Base-by-base conservation (phyloP, 192 early-diverging fungal species). In the Gigaspora rosea region DNA sequence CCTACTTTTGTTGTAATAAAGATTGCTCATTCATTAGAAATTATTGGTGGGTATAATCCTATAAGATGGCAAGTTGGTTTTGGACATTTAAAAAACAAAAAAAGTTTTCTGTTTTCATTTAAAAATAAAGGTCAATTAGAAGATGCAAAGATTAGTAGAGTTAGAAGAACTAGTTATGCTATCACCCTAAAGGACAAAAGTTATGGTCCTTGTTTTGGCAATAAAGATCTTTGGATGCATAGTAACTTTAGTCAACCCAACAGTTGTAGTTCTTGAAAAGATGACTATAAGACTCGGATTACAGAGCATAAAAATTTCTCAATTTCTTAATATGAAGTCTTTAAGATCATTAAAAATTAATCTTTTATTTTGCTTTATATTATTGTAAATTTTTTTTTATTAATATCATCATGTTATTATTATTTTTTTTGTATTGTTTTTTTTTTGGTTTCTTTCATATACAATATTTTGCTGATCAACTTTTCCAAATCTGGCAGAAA, bases 1-100 rank as follows among this genome's bases (percentile, higher is more conserved):
- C 7, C 73, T 32, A 75, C 73, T 33, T 51, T 75, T 7, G 41
- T 63, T 75, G 32, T 75, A 58, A 54, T 63, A 9, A 51, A 27
- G 41, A 54, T 64, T 64, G 33, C 16, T 20, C 11, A 11, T 61
- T 57, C 41, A 7, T 12, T 33, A 32, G 52, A 33, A 27, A 49
- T 75, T 50, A 35, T 75, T 61, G 73, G 73, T 49, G 73, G 73
- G 13, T 75, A 52, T 75, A 75, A 75, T 75, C 73, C 73, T 33
- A 16, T 63, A 27, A 64, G 16, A 22, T 75, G 73, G 73, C 10
- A 75, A 73, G 22, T n/a, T 47, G 49, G 49, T 15, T 27, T 9
- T 0, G 67, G 67, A 16, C 63, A 64, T 64, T 15, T 64, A 35
- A 33, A 64, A 64, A 64, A 22, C 8, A 64, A 33, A 6, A 33